Evolutionary conservation across 495 filamentous ascomycete species (phyloP), one percentile per base, ranked within the genome.

Genomic region (Xylaria cubensis): DNA sequence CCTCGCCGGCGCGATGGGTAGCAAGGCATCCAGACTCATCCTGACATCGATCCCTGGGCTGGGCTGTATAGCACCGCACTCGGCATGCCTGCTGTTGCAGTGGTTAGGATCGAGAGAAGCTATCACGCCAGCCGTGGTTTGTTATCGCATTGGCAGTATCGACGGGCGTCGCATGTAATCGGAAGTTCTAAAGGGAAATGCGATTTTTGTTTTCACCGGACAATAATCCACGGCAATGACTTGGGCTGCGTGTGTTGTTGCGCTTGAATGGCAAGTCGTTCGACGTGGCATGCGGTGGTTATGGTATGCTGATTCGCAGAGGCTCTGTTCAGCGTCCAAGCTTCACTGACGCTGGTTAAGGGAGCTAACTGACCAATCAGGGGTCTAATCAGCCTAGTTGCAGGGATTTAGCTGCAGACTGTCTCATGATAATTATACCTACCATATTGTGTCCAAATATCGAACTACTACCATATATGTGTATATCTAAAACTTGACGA

Each of bases 1-100:
- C 84, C 93, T 92, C 83, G 93, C 95, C 72, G 97, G 94, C 77
- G 95, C 91, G 82, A 94, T 88, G 75, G 94, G 94, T 74, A 94
- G 92, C 76, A 97, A 88, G 75, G 92, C 89, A 81, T 97, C 95
- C 76, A 93, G 87, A 76, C 87, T 89, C 94, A 97, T 97, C 72
- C 77, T 91, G 83, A 86, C 85, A 82, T 83, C 62, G 77, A 75
- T 76, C 69, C 73, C 42, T 71, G 58, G 62, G 55, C 74, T 53
- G 72, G 42, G 67, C 69, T 74, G 72, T 73, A 77, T 77, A 73
- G 67, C 74, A 77, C 62, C 74, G 70, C 71, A 77, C 66, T 73
- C 77, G 61, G 74, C 75, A 79, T 79, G 70, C 77, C 77, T 75
- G 74, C 72, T 53, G 58, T 58, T 41, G 36, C 32, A 32, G 53